These are phyloP conservation scores for Apiospora sp. DNA, from an alignment of 2,329 filamentous ascomycete genomes.

Conservation along the genomic window DNA sequence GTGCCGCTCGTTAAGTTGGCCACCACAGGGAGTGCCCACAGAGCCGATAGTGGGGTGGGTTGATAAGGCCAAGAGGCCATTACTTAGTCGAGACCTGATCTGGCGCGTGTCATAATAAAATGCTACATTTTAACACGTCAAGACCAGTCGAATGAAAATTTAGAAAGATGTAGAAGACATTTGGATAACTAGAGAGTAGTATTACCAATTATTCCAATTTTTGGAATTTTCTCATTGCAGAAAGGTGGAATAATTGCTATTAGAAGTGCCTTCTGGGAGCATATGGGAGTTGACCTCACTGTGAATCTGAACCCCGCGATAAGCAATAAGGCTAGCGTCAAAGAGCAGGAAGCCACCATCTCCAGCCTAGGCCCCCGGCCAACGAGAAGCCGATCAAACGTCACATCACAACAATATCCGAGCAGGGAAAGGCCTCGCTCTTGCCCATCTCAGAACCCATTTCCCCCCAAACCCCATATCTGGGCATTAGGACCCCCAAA, in stretches of 20 bases:
- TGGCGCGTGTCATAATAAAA: too few relatives aligned
- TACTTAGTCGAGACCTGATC: not conserved
- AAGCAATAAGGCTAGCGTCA: constrained; percentile 19
- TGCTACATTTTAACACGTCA: too few relatives aligned
- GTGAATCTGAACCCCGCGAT: constrained; percentile 19
- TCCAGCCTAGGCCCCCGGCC: constrained; percentile 6
- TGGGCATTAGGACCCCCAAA: not conserved
- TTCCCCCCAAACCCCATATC: not conserved
- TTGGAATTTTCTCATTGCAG: too few relatives aligned
- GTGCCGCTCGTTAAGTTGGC: not conserved
- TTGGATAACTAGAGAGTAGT: too few relatives aligned
- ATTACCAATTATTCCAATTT: too few relatives aligned
- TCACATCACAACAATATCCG: constrained; percentile 22
- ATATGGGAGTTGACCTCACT: not conserved
- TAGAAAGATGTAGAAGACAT: too few relatives aligned
- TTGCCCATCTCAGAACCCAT: not conserved
- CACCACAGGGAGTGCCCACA: constrained; percentile 1
- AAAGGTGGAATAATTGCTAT: too few relatives aligned
- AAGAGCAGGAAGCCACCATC: not conserved
- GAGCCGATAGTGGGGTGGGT: not conserved
- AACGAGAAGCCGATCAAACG: constrained; percentile 20
- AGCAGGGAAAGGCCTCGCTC: constrained; percentile 4
- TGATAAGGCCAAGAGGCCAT: not conserved
- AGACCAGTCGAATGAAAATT: too few relatives aligned
- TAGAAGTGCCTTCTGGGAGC: too few relatives aligned